Base-by-base conservation (phyloP, 2,329 filamentous ascomycete species). In the Colletotrichum sp. region DNA sequence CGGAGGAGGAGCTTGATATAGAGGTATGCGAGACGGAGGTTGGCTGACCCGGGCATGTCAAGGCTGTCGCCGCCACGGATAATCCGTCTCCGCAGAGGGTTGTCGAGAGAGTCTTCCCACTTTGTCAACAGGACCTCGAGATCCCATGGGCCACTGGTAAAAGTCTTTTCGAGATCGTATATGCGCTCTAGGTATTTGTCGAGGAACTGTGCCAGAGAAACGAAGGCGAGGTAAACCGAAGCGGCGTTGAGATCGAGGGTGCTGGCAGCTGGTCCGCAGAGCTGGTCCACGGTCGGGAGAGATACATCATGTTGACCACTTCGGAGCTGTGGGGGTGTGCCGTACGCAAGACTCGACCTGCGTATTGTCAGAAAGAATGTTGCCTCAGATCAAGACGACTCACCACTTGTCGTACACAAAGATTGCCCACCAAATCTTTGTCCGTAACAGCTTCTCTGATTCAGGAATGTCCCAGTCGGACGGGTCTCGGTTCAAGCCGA, bases 391-490 rank as follows among this genome's bases (percentile, higher is more conserved):
- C 15, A 24, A 18, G 3, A 13, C 10, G 7, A 24, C 21, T 68
- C 82, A 90, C 90, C 90, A 92, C 69, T 87, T 85, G 79, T 92
- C 90, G 66, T 91, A 87, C 12, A 92, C 83, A 16, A 90, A 78
- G 1, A 92, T 80, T 10, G 86, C 84, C 90, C 90, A 91, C 90
- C 90, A 92, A 3, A 91, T 87, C 69, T 87, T 85, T 78, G 90
- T 88, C 28, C 90, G 81, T 7, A 90, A 77, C 13, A 84, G 81
- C 79, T 91, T 91, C 77, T 92, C 90, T 0, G 85, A 79, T 5
- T 83, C 79, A 0, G 88, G 83, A n/a, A 92, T 88, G 69, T 88
- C 87, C 90, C 90, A 92, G 5, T 82, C 82, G 3, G 85, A 81
- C 0, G 90, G 88, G 62, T 90, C 86, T 13, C 89, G 86, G 77